Evolutionary conservation across 495 filamentous ascomycete genomes (phyloP), one percentile per base, ranked within the genome.

Genomic region (Hypoxylon intermedium): DNA sequence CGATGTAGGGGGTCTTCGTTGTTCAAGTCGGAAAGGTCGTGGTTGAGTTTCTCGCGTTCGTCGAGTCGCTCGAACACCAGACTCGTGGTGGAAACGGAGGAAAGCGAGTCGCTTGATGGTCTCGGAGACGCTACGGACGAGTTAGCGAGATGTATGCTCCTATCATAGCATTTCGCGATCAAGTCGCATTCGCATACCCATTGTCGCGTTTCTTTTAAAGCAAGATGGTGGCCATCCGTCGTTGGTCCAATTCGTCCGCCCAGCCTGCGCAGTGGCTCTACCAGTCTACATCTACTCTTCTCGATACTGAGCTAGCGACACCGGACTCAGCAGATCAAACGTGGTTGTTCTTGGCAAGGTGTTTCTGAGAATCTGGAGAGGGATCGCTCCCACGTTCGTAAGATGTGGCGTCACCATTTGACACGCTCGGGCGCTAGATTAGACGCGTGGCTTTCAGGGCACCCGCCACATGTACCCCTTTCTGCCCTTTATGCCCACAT

Each of bases 21-120:
- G 67, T 83, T 75, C 9, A 70, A 37, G 16, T 70, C 66, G 38
- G 55, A 30, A 24, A 54, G 28, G 33, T 73, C 67, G 37, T 77
- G 74, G 45, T 60, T 60, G 28, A 51, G 68, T 24, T 71, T 78
- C 48, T 72, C 76, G 61, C 76, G 74, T 54, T 83, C 84, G 65
- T 79, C 75, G 54, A 92, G 82, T 51, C 86, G 84, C 52, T 93
- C 90, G 59, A 93, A 85, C 53, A 91, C 84, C 3, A 93, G 78
- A 58, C 88, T 91, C 23, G 87, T 90, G 21, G 89, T 91, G 24
- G 89, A 93, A 11, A 85, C 83, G 24, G 87, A 86, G 13, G 88
- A 88, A 6, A 81, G 68, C 6, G 89, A 88, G 58, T 83, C 84
- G 48, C 76, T 70, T 20, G 85, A 86, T 31, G 61, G 68, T 63